Evolutionary conservation across 306 rosid species (phyloP), one percentile per base, ranked within the genome.

Genomic region (Alnus rubra): DNA sequence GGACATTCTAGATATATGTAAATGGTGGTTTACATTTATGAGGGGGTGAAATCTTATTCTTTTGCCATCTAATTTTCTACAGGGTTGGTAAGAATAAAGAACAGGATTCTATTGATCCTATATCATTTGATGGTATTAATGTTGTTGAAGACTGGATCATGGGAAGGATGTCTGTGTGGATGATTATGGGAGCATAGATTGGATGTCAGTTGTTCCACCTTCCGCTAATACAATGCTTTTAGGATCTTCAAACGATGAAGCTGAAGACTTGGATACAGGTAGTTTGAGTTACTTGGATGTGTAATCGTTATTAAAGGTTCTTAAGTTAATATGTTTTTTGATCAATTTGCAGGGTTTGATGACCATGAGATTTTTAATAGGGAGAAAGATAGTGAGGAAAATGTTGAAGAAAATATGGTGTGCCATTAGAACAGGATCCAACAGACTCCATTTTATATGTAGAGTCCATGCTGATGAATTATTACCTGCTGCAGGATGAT

Each of bases 261-360:
- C 78, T 58, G 97, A 90, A 44, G 94, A 88, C 71, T 81, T 90
- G 84, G 86, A 88, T 56, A 79, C 85, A 83, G 97, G 98, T 92
- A 80, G 74, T 62, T 37, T 31, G 62, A 28, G 77, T 62, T 80
- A 42, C 60, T 67, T 71, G 71, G 73, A 65, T 78, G 62, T 31
- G 73, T 70, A 76, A 83, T 76, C 68, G 60, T 52, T 51, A 28
- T 19, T 15, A 67, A 60, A 54, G 59, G 69, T n/a, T 12, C 63
- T 60, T 33, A 65, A 35, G 74, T 56, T 33, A 60, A 80, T 78
- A 78, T 63, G 55, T 83, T 84, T 75, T 35, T 62, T 71, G 42
- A 51, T 49, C 79, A 80, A 52, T 67, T 70, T 84, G 85, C 83
- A 94, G 98, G 94, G 71, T 94, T 89, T 78, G 88, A 92, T 80